phyloP scores from a whole-genome alignment of 495 filamentous ascomycete genomes.

The Parachaetomium inaequale region DNA sequence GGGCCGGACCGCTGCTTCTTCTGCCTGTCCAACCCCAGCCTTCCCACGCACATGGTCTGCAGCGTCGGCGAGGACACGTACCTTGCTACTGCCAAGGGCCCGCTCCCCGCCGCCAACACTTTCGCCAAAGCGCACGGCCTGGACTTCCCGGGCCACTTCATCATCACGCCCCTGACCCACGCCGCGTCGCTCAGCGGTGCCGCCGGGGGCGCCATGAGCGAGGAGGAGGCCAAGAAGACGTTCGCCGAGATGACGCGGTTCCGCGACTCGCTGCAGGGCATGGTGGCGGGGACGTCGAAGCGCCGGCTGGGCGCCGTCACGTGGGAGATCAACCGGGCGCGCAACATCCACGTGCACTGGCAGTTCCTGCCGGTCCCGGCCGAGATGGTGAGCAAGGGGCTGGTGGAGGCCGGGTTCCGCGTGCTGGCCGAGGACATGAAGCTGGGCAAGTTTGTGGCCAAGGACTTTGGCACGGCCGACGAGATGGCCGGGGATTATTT shows the following conservation, averaged over 20 bases:
- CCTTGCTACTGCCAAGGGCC: constrained; percentile 87
- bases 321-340: constrained; percentile 78
- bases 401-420: constrained; percentile 80
- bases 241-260: constrained; percentile 79
- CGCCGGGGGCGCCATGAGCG: constrained; percentile 43
- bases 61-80: constrained; percentile 82
- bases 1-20: constrained; percentile 86
- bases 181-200: constrained; percentile 44
- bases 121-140: constrained; percentile 58
- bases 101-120: constrained; percentile 64
- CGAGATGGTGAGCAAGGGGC: constrained; percentile 58
- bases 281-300: constrained; percentile 55
- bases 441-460: constrained; percentile 55
- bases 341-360: constrained; percentile 87
- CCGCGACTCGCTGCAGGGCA: constrained; percentile 64
- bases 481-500: constrained; percentile 70
- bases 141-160: constrained; percentile 77
- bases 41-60: constrained; percentile 82
- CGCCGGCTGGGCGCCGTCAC: constrained; percentile 73
- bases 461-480: constrained; percentile 38
- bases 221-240: constrained; percentile 52
- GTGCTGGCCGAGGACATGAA: constrained; percentile 75
- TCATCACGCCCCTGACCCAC: constrained; percentile 86
- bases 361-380: constrained; percentile 80
- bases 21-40: constrained; percentile 78